Conservation (phyloP, 2,329 filamentous ascomycete species). For the Periconia digitata region DNA sequence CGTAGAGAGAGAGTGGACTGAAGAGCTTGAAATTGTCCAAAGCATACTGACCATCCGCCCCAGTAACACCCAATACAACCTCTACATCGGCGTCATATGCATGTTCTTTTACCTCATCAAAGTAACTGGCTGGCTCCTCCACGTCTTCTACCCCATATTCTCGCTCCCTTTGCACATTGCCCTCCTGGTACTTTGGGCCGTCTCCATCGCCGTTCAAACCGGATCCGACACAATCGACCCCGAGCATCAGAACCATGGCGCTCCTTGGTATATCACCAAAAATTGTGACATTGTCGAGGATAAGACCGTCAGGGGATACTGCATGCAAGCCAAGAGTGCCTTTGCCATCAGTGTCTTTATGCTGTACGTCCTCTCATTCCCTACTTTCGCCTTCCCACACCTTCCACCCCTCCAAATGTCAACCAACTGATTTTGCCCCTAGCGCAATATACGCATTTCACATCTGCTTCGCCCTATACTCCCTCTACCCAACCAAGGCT, state of each 20-base stretch:
- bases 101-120: slow-evolving; percentile 77
- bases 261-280: slow-evolving; percentile 75
- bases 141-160: slow-evolving; percentile 68
- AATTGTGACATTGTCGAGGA: slow-evolving; percentile 64
- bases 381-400: neutral
- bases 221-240: slow-evolving; percentile 72
- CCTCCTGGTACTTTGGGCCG: slow-evolving; percentile 64
- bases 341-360: slow-evolving; percentile 67
- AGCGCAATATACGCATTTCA: slow-evolving; percentile 65
- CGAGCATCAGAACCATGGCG: slow-evolving; percentile 60
- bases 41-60: slow-evolving; percentile 6
- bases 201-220: slow-evolving; percentile 70
- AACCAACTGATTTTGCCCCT: neutral
- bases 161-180: slow-evolving; percentile 60
- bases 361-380: slow-evolving; percentile 57
- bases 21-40: neutral
- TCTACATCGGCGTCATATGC: slow-evolving; percentile 73
- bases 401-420: slow-evolving; percentile 1
- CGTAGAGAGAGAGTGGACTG: neutral
- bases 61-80: slow-evolving; percentile 74
- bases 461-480: slow-evolving; percentile 61
- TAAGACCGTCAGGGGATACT: slow-evolving; percentile 59
- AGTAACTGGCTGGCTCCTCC: slow-evolving; percentile 69
- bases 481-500: slow-evolving; percentile 48
- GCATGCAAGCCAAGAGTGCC: slow-evolving; percentile 66